These are phyloP conservation scores for Paecilomyces niveus DNA, from an alignment of 2,329 filamentous ascomycete genomes.

Conservation along the genomic window DNA sequence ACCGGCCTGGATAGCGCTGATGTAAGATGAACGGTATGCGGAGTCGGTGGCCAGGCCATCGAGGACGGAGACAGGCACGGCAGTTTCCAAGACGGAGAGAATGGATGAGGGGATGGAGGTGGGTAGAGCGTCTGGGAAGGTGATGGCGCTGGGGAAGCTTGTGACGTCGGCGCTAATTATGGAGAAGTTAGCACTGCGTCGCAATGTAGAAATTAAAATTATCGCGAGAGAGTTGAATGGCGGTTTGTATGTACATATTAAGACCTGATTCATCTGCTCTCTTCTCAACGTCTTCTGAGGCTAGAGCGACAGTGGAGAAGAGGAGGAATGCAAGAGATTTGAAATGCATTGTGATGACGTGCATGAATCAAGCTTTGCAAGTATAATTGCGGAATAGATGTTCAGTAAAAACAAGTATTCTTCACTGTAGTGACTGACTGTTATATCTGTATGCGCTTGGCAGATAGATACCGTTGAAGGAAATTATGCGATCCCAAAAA, in stretches of 20 bases:
- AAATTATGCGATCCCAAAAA: background rate
- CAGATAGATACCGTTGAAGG: too few relatives aligned
- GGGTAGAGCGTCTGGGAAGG: background rate
- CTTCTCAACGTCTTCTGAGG: background rate
- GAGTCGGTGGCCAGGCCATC: background rate
- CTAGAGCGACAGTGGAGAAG: background rate
- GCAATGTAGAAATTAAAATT: background rate
- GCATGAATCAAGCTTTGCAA: background rate
- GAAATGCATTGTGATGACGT: slow-evolving; percentile 1
- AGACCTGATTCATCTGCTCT: background rate
- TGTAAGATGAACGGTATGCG: background rate
- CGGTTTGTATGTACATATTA: background rate
- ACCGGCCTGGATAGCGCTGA: slow-evolving; percentile 1
- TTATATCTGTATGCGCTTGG: too few relatives aligned
- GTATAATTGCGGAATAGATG: too few relatives aligned
- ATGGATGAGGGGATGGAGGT: slow-evolving; percentile 4
- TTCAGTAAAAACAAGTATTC: too few relatives aligned
- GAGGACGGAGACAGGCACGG: slow-evolving; percentile 4
- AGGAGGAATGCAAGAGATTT: slow-evolving; percentile 2
- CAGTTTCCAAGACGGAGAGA: slow-evolving; percentile 6
- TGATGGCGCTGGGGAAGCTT: background rate
- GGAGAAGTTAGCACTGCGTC: background rate
- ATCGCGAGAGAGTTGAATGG: background rate
- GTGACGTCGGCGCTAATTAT: background rate
- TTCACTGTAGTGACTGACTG: too few relatives aligned